phyloP scores from a whole-genome alignment of 2,329 filamentous ascomycete genomes.

The Penicillium sp. region DNA sequence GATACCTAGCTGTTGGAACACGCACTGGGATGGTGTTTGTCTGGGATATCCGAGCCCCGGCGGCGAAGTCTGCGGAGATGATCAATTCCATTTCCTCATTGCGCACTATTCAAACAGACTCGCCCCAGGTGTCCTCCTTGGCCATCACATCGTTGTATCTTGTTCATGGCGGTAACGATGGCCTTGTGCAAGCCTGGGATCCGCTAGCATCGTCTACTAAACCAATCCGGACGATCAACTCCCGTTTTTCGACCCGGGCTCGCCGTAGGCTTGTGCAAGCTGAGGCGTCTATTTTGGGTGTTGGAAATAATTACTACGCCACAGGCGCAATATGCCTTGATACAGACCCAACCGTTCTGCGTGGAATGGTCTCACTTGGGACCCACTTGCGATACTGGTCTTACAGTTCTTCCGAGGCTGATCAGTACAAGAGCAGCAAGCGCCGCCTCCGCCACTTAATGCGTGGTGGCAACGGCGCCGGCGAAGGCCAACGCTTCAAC shows the following conservation, averaged over 20 bases:
- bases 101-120: constrained; percentile 85
- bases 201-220: constrained; percentile 76
- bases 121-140: constrained; percentile 79
- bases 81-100: constrained; percentile 66
- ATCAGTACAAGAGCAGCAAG: constrained; percentile 73
- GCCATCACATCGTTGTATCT: constrained; percentile 83
- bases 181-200: constrained; percentile 95
- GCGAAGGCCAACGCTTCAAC: constrained; percentile 57
- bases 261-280: constrained; percentile 72
- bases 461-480: constrained; percentile 58
- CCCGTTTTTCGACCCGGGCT: constrained; percentile 76
- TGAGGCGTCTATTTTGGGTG: constrained; percentile 64
- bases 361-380: constrained; percentile 84
- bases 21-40: constrained; percentile 72
- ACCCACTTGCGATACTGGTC: constrained; percentile 90
- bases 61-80: constrained; percentile 55
- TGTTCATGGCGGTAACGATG: constrained; percentile 91
- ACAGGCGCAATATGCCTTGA: constrained; percentile 84
- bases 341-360: constrained; percentile 78
- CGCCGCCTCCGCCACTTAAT: constrained; percentile 72
- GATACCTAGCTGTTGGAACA: constrained; percentile 79
- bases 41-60: constrained; percentile 77
- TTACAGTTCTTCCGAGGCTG: constrained; percentile 77
- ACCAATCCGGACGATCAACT: constrained; percentile 83
- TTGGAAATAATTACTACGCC: constrained; percentile 74